These are phyloP conservation scores for Avicennia marina DNA, from an alignment of 257 asterid genomes.

Conservation along the genomic window DNA sequence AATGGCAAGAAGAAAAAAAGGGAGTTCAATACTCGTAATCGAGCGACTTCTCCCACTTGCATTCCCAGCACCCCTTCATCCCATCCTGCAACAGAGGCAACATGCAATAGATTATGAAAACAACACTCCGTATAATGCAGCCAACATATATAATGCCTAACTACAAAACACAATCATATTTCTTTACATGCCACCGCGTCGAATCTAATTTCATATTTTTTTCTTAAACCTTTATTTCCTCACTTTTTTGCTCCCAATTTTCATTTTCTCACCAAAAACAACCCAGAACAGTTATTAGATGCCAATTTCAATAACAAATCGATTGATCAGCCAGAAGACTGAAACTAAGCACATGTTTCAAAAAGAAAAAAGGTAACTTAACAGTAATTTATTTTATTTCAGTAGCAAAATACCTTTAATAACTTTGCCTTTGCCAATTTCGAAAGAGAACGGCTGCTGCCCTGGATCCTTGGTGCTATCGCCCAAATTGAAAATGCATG, in stretches of 20 bases:
- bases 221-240: too few relatives aligned
- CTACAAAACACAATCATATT: not conserved
- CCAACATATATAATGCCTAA: not conserved
- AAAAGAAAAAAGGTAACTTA: too few relatives aligned
- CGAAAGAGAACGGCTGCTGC: slow-evolving; percentile 82
- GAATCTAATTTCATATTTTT: too few relatives aligned
- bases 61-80: slow-evolving; percentile 95
- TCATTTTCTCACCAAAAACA: not conserved
- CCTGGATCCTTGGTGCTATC: slow-evolving; percentile 95
- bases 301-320: not conserved
- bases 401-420: slow-evolving; percentile 67
- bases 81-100: slow-evolving; percentile 64
- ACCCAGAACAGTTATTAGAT: not conserved
- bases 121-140: not conserved
- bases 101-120: not conserved
- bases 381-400: too few relatives aligned
- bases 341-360: too few relatives aligned
- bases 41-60: slow-evolving; percentile 97
- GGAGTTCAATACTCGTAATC: slow-evolving; percentile 43
- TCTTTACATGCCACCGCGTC: too few relatives aligned
- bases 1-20: not conserved
- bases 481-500: slow-evolving; percentile 14
- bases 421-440: slow-evolving; percentile 78
- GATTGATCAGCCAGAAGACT: not conserved
- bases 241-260: too few relatives aligned